Percentiles rank a stretch among this genome's conserved stretches.
These are phyloP conservation scores for Lithohypha guttulata DNA, from an alignment of 2,329 filamentous ascomycete species.

Conservation along the genomic window DNA sequence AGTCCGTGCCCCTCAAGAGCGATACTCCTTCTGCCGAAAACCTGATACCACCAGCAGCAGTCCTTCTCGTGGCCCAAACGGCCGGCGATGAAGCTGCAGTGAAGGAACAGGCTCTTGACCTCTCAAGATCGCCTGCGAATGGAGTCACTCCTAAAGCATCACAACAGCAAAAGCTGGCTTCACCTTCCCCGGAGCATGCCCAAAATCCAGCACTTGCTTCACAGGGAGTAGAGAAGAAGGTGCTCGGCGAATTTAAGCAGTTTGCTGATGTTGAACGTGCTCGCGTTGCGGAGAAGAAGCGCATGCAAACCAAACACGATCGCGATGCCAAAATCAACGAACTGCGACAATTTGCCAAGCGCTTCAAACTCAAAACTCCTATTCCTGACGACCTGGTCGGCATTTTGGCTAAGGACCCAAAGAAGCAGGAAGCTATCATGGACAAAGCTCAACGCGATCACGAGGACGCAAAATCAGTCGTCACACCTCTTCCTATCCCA, in stretches of 20 bases:
- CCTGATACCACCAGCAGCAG: conserved; percentile 19
- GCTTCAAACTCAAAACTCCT: conserved; percentile 87
- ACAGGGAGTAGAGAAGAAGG: conserved; percentile 50
- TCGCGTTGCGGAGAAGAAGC: conserved; percentile 46
- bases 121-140: conserved; percentile 9
- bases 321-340: conserved; percentile 90
- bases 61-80: conserved; percentile 37
- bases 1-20: conserved; percentile 23
- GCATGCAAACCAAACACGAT: conserved; percentile 52
- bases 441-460: conserved; percentile 72
- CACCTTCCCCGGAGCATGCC: conserved; percentile 26
- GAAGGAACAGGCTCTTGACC: conserved; percentile 32
- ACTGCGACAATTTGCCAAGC: conserved; percentile 85
- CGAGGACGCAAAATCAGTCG: conserved; percentile 39
- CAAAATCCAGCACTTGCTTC: conserved; percentile 42
- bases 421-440: conserved; percentile 85
- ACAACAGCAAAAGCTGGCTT: conserved; percentile 24
- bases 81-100: conserved; percentile 42
- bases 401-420: conserved; percentile 93
- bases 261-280: conserved; percentile 54
- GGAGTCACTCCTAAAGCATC: conserved; percentile 33
- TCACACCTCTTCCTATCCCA: conserved; percentile 18
- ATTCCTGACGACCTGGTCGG: conserved; percentile 85
- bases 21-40: conserved; percentile 24
- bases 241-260: conserved; percentile 53